Base-by-base conservation (phyloP, 306 rosid species). In the Glycyrrhiza uralensis region DNA sequence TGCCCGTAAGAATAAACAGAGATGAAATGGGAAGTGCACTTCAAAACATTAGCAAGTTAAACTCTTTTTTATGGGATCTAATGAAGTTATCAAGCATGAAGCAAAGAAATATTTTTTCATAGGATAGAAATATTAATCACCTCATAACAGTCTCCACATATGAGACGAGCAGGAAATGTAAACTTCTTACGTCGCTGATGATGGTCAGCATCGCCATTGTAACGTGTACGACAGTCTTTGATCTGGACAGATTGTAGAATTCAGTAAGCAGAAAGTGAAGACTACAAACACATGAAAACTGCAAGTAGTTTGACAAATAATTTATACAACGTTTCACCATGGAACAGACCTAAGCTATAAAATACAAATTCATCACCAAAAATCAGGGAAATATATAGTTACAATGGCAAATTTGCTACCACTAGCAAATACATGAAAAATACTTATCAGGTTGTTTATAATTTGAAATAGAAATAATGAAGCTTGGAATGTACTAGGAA, bases 71-170 rank as follows among this genome's bases (percentile, higher is more conserved):
- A 33, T 15, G 15, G 26, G 2, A 60, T 39, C 35, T 39, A 24
- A 8, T 7, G 3, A 24, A 66, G 70, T 64, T 22, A 58, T 45
- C 44, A 60, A 77, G 38, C 41, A 77, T 14, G n/a, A 56, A 66
- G 8, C 39, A 67, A 29, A 57, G 58, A n/a, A 52, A 41, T 73
- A 7, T 15, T 30, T 24, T 30, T 65, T 42, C 22, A 54, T 23
- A 45, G 9, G 52, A 7, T 36, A 9, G 54, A 54, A 78, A 61
- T 39, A 64, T 22, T 22, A 57, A 78, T 77, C 77, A 94, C 99
- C 97, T 94, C 99, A 47, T 76, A 94, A 79, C 99, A 94, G 49
- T 94, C 99, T 77, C 93, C 99, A 77, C 96, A 94, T 20, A 94
- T 76, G 67, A 94, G 97, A 39, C 92, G 96, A 57, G 99, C 99